phyloP scores from a whole-genome alignment of 2,329 filamentous ascomycete species.

The Aciculosporium take region DNA sequence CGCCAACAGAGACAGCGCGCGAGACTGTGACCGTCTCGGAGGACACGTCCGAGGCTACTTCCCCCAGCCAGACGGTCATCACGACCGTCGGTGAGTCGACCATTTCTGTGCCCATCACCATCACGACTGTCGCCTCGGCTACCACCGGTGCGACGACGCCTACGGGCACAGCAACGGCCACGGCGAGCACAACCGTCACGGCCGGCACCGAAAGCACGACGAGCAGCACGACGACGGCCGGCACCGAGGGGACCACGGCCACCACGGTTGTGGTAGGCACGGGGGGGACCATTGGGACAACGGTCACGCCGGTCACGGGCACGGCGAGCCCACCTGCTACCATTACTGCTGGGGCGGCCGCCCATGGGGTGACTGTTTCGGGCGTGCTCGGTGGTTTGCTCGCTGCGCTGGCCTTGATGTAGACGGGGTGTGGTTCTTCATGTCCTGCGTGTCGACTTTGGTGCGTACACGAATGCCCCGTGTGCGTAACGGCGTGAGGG shows the following conservation, averaged over 20 bases:
- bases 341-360: constrained; percentile 8
- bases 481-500: too few relatives aligned
- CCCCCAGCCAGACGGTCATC: constrained; percentile 10
- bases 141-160: not conserved
- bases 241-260: too few relatives aligned
- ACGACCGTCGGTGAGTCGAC: constrained; percentile 4
- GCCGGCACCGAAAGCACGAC: too few relatives aligned
- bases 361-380: constrained; percentile 5
- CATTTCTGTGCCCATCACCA: not conserved
- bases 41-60: not conserved
- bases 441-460: too few relatives aligned
- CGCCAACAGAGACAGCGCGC: not conserved
- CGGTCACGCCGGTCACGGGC: too few relatives aligned
- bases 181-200: too few relatives aligned
- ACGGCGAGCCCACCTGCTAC: not conserved
- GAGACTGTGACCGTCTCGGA: not conserved
- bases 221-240: too few relatives aligned
- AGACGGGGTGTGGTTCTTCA: too few relatives aligned
- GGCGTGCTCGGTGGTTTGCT: constrained; percentile 11
- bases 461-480: too few relatives aligned
- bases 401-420: constrained; percentile 10
- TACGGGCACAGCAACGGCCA: not conserved
- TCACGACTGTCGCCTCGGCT: not conserved
- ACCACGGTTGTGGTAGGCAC: too few relatives aligned
- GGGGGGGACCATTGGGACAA: too few relatives aligned